Percentiles rank a stretch among this genome's conserved stretches.
phyloP scores from a whole-genome alignment of 1,284 basidiomycete species.

The Serendipita sp. region DNA sequence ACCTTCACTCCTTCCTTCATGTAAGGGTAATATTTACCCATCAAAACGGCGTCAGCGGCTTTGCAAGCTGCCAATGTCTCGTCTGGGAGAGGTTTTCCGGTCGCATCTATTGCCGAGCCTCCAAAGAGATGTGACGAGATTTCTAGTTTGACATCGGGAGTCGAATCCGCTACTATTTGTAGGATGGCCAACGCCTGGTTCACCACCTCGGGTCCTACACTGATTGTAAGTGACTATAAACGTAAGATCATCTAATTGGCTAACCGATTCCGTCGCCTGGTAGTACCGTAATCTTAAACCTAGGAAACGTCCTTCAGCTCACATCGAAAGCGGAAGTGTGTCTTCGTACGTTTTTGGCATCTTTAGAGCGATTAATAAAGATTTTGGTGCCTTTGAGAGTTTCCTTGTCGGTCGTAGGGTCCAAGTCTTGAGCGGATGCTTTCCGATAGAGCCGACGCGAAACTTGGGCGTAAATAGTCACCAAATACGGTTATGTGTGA shows the following conservation, averaged over 20 bases:
- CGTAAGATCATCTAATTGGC: slow-evolving; percentile 16
- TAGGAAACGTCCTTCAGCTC: slow-evolving; percentile 18
- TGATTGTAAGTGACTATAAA: slow-evolving; percentile 5
- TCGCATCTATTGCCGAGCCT: slow-evolving; percentile 82
- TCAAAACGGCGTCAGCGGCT: slow-evolving; percentile 79
- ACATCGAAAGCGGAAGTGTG: neutral
- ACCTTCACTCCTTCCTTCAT: neutral
- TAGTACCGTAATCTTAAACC: slow-evolving; percentile 78
- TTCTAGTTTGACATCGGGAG: slow-evolving; percentile 63
- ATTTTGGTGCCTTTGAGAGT: too few species aligned
- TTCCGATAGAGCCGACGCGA: neutral
- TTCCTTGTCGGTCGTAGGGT: too few species aligned
- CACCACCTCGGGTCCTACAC: slow-evolving; percentile 81
- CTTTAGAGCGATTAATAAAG: neutral
- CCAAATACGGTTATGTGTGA: neutral
- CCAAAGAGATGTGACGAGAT: slow-evolving; percentile 65
- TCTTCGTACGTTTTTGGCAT: neutral
- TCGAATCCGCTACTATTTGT: slow-evolving; percentile 45
- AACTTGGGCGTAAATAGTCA: slow-evolving; percentile 7
- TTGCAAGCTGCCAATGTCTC: slow-evolving; percentile 79
- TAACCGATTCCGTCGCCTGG: slow-evolving; percentile 94
- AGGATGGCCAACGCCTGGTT: slow-evolving; percentile 82
- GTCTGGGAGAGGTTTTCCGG: slow-evolving; percentile 73
- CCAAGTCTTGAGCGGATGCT: too few species aligned
- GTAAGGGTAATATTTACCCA: slow-evolving; percentile 44